Conservation (phyloP, 2,329 filamentous ascomycete species). For the Emergomyces pasteurianus region DNA sequence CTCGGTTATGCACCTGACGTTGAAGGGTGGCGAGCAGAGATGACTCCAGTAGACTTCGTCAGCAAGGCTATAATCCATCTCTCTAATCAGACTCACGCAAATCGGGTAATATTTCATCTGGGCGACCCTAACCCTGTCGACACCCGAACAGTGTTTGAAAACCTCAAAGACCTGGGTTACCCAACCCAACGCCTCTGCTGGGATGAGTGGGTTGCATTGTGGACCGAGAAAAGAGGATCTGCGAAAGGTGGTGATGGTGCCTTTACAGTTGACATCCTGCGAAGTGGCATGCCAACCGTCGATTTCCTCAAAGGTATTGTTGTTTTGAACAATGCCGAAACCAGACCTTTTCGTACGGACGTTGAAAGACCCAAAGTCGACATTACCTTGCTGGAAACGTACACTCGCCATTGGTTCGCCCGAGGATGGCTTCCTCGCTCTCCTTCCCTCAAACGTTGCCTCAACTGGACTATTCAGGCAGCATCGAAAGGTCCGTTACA, state of each 20-base stretch:
- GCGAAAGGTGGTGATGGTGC: constrained; percentile 55
- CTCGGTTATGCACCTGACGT: constrained; percentile 59
- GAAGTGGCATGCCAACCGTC: constrained; percentile 66
- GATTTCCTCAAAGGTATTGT: constrained; percentile 60
- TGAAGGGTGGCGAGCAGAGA: constrained; percentile 65
- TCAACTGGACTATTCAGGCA: constrained; percentile 32
- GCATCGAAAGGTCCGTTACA: constrained; percentile 44
- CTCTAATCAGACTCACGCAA: constrained; percentile 45
- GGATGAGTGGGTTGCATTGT: constrained; percentile 62
- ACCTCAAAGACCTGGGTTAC: constrained; percentile 56
- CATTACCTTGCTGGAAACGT: constrained; percentile 58
- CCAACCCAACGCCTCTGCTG: constrained; percentile 53
- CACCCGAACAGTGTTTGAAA: constrained; percentile 53
- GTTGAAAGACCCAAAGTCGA: constrained; percentile 60
- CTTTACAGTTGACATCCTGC: constrained; percentile 68
- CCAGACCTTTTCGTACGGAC: constrained; percentile 43
- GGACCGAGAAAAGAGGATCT: constrained; percentile 57
- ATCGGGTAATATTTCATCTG: constrained; percentile 59
- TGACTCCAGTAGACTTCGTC: constrained; percentile 76
- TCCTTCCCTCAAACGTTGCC: constrained; percentile 41
- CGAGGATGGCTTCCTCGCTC: constrained; percentile 61
- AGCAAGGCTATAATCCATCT: constrained; percentile 62
- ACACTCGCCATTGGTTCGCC: constrained; percentile 68
- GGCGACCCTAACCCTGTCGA: constrained; percentile 60
- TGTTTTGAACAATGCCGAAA: constrained; percentile 59